Evolutionary conservation across 352 stramenopile genomes (phyloP).

Genomic region (Phytophthora agathidicida): DNA sequence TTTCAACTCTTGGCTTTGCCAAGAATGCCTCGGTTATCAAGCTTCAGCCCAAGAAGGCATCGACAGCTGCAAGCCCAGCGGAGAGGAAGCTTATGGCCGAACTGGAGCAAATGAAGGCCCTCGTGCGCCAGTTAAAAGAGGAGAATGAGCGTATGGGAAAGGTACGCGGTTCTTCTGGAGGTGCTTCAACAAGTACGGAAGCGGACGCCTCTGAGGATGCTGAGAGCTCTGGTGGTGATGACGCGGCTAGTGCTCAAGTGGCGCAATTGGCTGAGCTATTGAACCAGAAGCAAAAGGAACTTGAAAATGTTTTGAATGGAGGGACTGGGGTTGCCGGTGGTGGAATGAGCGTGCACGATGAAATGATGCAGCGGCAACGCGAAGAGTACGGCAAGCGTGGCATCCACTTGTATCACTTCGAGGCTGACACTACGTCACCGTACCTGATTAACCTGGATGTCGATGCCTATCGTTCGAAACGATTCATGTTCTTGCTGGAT

Average conservation of each 20-base stretch:
- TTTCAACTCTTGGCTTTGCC: slow-evolving; percentile 94
- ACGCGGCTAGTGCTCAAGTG: slow-evolving; percentile 37
- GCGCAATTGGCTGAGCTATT: slow-evolving; percentile 72
- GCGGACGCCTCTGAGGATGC: not conserved
- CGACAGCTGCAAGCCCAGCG: slow-evolving; percentile 84
- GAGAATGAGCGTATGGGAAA: slow-evolving; percentile 86
- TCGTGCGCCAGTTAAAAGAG: slow-evolving; percentile 82
- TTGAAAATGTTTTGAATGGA: slow-evolving; percentile 69
- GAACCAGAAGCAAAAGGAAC: slow-evolving; percentile 72
- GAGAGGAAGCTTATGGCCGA: slow-evolving; percentile 95
- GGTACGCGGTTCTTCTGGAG: slow-evolving; percentile 39
- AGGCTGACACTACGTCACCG: slow-evolving; percentile 77
- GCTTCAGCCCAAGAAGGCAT: slow-evolving; percentile 95
- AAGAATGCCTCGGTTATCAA: slow-evolving; percentile 96
- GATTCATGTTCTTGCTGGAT: slow-evolving; percentile 93
- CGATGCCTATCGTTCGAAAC: slow-evolving; percentile 91
- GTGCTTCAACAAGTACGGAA: slow-evolving; percentile 1
- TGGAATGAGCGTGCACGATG: slow-evolving; percentile 70
- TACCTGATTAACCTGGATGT: slow-evolving; percentile 96
- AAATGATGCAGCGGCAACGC: slow-evolving; percentile 87
- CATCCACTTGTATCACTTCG: slow-evolving; percentile 91
- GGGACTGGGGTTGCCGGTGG: slow-evolving; percentile 42
- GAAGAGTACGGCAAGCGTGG: slow-evolving; percentile 93
- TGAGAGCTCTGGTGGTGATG: slow-evolving; percentile 34
- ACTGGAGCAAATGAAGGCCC: slow-evolving; percentile 93